phyloP scores from a whole-genome alignment of 2,329 filamentous ascomycete genomes.

The Botrytis fabae region DNA sequence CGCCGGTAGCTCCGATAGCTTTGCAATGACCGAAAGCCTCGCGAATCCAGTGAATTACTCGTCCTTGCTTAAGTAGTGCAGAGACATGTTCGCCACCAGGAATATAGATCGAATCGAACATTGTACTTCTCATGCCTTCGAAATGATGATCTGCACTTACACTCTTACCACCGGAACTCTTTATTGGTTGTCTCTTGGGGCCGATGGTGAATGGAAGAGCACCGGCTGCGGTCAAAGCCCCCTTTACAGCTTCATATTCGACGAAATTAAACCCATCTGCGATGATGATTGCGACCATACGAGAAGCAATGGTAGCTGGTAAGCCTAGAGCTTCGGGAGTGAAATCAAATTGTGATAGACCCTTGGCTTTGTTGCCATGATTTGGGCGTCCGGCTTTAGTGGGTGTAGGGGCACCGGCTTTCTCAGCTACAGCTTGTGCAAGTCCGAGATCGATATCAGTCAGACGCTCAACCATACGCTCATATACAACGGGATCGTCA shows the following conservation, averaged over 20 bases:
- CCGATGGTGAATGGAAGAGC: conserved; percentile 75
- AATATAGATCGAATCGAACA: conserved; percentile 79
- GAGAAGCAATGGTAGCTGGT: conserved; percentile 66
- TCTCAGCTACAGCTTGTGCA: conserved; percentile 66
- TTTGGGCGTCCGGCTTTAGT: conserved; percentile 55
- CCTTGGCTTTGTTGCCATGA: conserved; percentile 66
- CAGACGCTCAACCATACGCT: conserved; percentile 66
- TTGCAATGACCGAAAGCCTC: conserved; percentile 84
- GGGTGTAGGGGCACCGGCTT: conserved; percentile 66
- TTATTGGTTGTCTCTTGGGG: conserved; percentile 64
- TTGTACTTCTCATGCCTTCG: conserved; percentile 74
- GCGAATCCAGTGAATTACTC: conserved; percentile 73
- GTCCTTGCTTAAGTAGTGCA: conserved; percentile 66
- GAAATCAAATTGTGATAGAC: conserved; percentile 69
- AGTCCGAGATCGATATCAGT: conserved; percentile 71
- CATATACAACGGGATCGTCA: conserved; percentile 75
- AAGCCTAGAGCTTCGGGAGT: conserved; percentile 48
- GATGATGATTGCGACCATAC: conserved; percentile 73
- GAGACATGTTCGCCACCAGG: conserved; percentile 67
- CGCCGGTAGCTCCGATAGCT: conserved; percentile 72
- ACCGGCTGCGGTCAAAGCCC: conserved; percentile 59
- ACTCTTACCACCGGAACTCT: conserved; percentile 44
- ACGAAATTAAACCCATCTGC: conserved; percentile 73
- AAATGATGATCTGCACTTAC: conserved; percentile 74
- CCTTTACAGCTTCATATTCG: conserved; percentile 65